These are phyloP conservation scores for Phtheirospermum japonicum DNA, from an alignment of 257 asterid genomes.

Conservation along the genomic window DNA sequence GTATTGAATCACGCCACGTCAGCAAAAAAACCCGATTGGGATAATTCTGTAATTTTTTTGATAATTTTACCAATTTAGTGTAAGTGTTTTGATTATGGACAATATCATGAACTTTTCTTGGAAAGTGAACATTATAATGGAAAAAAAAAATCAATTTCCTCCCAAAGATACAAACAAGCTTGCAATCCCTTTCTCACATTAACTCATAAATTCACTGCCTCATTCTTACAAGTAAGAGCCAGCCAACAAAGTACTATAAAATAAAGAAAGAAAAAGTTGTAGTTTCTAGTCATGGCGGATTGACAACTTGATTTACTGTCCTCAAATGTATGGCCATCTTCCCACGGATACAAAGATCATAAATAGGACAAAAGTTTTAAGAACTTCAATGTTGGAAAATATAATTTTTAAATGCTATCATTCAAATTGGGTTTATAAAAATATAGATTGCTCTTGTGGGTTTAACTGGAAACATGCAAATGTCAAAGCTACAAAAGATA, in stretches of 20 bases:
- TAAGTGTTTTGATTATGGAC: no score
- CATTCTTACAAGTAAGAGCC: conserved; percentile 40
- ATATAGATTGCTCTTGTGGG: conserved; percentile 8
- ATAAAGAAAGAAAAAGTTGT: conserved; percentile 20
- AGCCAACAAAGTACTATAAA: no score
- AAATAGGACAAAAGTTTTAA: conserved; percentile 32
- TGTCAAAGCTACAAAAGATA: not conserved
- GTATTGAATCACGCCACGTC: no score
- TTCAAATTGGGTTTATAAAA: not conserved
- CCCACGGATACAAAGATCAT: conserved; percentile 25
- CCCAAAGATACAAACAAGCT: conserved; percentile 22
- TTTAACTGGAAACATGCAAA: conserved; percentile 15
- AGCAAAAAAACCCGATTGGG: no score
- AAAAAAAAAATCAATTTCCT: no score
- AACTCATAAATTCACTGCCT: conserved; percentile 14
- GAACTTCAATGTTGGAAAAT: conserved; percentile 30
- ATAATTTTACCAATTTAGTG: no score
- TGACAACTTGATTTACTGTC: conserved; percentile 46
- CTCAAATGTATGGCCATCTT: conserved; percentile 35
- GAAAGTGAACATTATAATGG: no score
- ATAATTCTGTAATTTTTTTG: no score
- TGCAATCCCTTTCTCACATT: conserved; percentile 23
- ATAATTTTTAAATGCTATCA: conserved; percentile 8
- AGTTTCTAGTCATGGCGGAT: conserved; percentile 28
- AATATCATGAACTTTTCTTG: no score